A percentile compares a stretch with the other conserved stretches of the same genome.
Conservation (phyloP, 108 stramenopile species). For the Nitzschia palea region DNA sequence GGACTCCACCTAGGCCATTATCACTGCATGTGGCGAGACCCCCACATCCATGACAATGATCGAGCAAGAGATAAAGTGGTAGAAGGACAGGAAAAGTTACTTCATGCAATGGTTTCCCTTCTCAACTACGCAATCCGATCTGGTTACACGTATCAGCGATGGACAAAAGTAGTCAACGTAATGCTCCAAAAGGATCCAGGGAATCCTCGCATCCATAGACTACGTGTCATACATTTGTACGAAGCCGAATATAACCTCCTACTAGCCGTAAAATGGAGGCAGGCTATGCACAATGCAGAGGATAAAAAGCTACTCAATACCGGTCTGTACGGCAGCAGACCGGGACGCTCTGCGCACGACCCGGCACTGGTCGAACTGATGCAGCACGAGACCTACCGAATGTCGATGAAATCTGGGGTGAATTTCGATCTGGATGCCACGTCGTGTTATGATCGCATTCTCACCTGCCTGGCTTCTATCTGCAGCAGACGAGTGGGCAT, state of each 20-base stretch:
- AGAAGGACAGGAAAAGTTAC: background rate
- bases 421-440: background rate
- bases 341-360: too few species aligned
- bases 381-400: too few species aligned
- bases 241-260: conserved; percentile 15
- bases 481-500: too few species aligned
- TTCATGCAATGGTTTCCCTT: background rate
- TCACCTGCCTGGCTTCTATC: too few species aligned
- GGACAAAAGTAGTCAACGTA: background rate
- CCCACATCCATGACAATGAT: background rate
- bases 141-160: background rate
- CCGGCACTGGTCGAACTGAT: too few species aligned
- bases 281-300: background rate
- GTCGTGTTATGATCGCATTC: too few species aligned
- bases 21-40: background rate
- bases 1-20: background rate
- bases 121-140: background rate
- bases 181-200: too few species aligned
- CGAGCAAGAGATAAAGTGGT: too few species aligned
- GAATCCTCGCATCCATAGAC: background rate
- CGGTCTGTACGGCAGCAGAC: background rate
- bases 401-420: background rate
- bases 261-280: background rate
- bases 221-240: conserved; percentile 10
- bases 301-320: background rate